phyloP scores from a whole-genome alignment of 2,329 filamentous ascomycete genomes.

The Claviceps arundinis region DNA sequence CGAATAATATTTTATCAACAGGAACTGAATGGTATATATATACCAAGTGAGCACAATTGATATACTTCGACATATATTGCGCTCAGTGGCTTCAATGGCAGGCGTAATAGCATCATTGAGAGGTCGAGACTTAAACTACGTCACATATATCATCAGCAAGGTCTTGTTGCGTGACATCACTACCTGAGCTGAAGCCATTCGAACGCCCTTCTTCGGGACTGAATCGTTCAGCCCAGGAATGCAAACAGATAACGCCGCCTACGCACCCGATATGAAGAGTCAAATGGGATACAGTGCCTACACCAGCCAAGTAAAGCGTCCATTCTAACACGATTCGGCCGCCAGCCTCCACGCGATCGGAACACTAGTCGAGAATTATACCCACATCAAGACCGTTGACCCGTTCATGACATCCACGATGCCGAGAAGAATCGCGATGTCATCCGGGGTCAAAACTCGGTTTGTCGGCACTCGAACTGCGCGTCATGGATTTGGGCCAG shows the following conservation, averaged over 20 bases:
- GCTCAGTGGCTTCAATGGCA: too few relatives aligned
- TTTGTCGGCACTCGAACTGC: neutral
- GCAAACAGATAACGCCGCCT: neutral
- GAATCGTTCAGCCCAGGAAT: neutral
- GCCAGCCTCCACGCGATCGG: neutral
- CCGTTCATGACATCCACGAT: neutral
- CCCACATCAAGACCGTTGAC: neutral
- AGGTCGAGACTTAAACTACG: neutral
- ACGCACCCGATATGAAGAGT: neutral
- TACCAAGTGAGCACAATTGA: neutral
- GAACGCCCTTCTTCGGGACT: neutral
- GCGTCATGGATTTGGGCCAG: neutral
- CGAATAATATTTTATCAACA: neutral
- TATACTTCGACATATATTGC: too few relatives aligned
- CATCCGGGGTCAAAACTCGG: neutral
- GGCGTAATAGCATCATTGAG: too few relatives aligned
- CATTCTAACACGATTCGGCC: neutral
- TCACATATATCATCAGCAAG: neutral
- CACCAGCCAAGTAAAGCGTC: neutral
- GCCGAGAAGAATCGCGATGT: neutral
- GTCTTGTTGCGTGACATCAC: neutral
- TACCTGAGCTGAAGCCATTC: neutral
- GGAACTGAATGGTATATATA: neutral
- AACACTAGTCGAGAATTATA: neutral
- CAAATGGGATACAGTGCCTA: neutral